Percentiles rank a stretch among this genome's conserved stretches.
These are phyloP conservation scores for Solanum virginianum DNA, from an alignment of 257 asterid genomes.

Conservation along the genomic window DNA sequence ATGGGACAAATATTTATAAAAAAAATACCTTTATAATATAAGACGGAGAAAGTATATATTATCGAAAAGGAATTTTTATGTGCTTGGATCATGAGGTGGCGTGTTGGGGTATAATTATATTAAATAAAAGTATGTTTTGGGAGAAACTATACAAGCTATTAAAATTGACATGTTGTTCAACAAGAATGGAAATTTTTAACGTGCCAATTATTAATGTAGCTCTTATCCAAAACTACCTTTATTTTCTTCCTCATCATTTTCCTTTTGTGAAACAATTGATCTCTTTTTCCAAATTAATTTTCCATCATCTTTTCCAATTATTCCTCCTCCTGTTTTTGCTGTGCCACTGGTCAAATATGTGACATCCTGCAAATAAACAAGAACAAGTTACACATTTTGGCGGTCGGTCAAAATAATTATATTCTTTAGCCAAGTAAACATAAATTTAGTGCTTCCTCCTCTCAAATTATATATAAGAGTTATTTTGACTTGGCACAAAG, in stretches of 20 bases:
- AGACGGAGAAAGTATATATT: background rate
- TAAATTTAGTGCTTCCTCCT: no score
- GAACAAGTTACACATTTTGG: background rate
- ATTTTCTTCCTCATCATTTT: background rate
- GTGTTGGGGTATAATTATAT: background rate
- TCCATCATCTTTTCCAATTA: background rate
- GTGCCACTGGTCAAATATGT: background rate
- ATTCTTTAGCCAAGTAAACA: background rate
- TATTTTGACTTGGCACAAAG: no score
- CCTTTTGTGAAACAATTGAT: background rate
- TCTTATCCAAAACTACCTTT: background rate
- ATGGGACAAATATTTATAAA: no score
- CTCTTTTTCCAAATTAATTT: background rate
- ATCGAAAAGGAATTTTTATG: background rate
- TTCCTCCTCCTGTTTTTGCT: background rate
- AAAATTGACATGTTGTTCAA: background rate
- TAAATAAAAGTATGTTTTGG: background rate
- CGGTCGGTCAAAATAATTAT: background rate
- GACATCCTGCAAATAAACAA: conserved; percentile 15
- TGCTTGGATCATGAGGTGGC: background rate
- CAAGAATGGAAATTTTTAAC: background rate
- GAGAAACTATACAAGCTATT: background rate
- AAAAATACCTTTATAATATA: no score
- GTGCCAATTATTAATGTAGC: background rate
- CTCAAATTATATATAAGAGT: no score